Evolutionary conservation across 768 basidiomycete genomes (phyloP).

Genomic region (Psilocybe sp.): DNA sequence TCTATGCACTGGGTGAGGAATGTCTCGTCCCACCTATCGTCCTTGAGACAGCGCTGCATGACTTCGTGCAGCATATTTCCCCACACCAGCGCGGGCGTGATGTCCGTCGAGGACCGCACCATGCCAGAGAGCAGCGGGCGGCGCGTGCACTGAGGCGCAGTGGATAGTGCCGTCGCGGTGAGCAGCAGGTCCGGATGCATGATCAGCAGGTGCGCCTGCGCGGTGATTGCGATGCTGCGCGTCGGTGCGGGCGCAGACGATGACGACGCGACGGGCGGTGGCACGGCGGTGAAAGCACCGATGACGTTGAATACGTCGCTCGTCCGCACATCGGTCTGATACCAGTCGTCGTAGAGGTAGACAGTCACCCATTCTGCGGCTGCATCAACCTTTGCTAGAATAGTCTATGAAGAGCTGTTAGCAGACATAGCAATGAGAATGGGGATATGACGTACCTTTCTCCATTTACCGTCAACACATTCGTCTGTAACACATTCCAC

Average conservation of each 20-base stretch:
- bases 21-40: conserved; percentile 57
- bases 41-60: conserved; percentile 73
- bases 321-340: conserved; percentile 55
- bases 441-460: conserved; percentile 36
- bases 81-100: conserved; percentile 74
- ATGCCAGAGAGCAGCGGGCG: conserved; percentile 78
- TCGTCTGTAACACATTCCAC: conserved; percentile 45
- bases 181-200: conserved; percentile 91
- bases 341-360: conserved; percentile 78
- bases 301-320: conserved; percentile 84
- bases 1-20: conserved; percentile 64
- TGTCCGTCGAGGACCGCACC: conserved; percentile 55
- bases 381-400: conserved; percentile 35
- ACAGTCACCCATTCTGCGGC: conserved; percentile 43
- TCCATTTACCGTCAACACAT: conserved; percentile 24
- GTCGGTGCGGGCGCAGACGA: conserved; percentile 27
- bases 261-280: conserved; percentile 19
- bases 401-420: conserved; percentile 56
- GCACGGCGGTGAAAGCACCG: conserved; percentile 37
- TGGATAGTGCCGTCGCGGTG: conserved; percentile 87
- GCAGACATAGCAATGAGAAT: background rate
- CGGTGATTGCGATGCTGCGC: conserved; percentile 55
- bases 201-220: conserved; percentile 68
- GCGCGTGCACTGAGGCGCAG: conserved; percentile 77
- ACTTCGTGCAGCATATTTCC: conserved; percentile 94